Base-by-base conservation (phyloP, 805 yeast genomes). In the Jamesozyma hellenica region DNA sequence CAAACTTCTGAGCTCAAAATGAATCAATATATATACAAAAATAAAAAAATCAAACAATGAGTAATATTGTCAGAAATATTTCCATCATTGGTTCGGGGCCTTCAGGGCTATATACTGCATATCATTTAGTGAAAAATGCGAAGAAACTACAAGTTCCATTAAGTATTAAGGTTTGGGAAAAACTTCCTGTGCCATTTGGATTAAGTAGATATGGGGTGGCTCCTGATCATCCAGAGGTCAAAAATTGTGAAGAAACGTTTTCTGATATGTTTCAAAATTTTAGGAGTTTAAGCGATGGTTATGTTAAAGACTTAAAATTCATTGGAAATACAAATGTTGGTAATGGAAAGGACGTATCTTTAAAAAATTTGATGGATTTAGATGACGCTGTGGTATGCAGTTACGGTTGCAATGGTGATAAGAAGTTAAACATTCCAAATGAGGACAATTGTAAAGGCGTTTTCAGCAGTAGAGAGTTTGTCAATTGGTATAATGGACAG, bases 221-320 rank as follows among this genome's bases (percentile, higher is more conserved):
- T 0, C 99, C 99, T 2, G 99, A 92, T 61, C 96, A 92, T 61
- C 95, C 96, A 0, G 97, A 92, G 53, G 97, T 92, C 26, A 90
- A 88, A 58, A 78, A 78, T 43, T 82, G 92, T 51, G 72, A 68
- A 38, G 67, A 82, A 15, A 78, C 87, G 38, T 81, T 92, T 55
- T 71, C n/a, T 21, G 15, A 23, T 4, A 26, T 35, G 33, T 31
- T 33, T 29, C 13, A 19, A 3, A 23, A 35, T 5, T 15, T 37
- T 11, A 36, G 37, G 3, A 51, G 64, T 53, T 40, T 48, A 18
- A 49, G 55, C 11, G 56, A 61, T 11, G 41, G 37, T 2, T 29
- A 17, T 16, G 33, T 35, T 25, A n/a, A 50, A 59, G 2, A 76
- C 79, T 52, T 57, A 18, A 16, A 65, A 29, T 87, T 81, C 52